phyloP scores from a whole-genome alignment of 495 filamentous ascomycete genomes.

The Talaromyces proteolyticus region DNA sequence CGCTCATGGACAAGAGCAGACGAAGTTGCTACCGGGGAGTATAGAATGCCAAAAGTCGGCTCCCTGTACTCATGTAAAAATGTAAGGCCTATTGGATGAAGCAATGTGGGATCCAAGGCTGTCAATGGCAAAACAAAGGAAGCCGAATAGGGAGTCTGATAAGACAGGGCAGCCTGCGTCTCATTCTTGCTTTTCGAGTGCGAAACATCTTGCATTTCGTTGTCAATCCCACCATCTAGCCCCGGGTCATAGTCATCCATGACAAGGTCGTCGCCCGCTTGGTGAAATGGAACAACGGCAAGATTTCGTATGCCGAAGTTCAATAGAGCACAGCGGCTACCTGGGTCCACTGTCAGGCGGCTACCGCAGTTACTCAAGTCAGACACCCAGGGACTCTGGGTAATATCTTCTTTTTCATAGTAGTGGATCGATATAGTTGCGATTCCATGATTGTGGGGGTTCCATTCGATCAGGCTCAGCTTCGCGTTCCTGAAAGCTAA shows the following conservation, averaged over 20 bases:
- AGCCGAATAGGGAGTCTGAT: conserved; percentile 75
- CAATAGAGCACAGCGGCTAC: conserved; percentile 85
- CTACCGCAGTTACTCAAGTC: conserved; percentile 64
- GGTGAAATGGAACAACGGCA: conserved; percentile 89
- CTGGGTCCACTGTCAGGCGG: conserved; percentile 81
- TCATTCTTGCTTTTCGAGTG: conserved; percentile 11
- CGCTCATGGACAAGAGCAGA: conserved; percentile 66
- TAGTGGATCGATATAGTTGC: conserved; percentile 92
- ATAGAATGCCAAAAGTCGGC: conserved; percentile 93
- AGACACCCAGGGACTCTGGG: conserved; percentile 66
- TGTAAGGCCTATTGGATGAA: conserved; percentile 82
- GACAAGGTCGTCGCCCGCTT: conserved; percentile 77
- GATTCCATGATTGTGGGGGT: conserved; percentile 68
- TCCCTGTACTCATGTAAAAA: conserved; percentile 97
- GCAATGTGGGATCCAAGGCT: conserved; percentile 76
- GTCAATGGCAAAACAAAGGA: conserved; percentile 87
- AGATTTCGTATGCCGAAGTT: conserved; percentile 86
- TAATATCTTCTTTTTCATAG: conserved; percentile 89
- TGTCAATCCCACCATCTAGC: conserved; percentile 26
- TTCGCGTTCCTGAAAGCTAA: conserved; percentile 85
- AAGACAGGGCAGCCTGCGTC: conserved; percentile 45
- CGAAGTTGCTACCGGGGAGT: conserved; percentile 65
- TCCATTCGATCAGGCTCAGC: conserved; percentile 90
- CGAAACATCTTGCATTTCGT: background rate
- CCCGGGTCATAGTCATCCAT: conserved; percentile 87